Evolutionary conservation across 164 flowering plant species (phyloP).

Genomic region (Tetracentron sinense): DNA sequence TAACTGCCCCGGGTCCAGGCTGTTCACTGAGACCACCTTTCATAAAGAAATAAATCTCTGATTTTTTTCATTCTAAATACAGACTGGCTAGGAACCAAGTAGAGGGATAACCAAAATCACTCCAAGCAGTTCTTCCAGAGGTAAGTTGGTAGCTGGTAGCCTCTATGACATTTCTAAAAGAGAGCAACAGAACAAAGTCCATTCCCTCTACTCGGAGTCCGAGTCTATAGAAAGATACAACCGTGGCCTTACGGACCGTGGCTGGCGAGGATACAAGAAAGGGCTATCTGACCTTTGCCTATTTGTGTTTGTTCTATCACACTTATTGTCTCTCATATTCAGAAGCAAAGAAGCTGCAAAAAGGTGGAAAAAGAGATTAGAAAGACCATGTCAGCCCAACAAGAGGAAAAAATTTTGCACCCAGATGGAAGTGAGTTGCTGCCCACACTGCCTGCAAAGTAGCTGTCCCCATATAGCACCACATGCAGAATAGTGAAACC

Average conservation of each 20-base stretch:
- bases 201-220: constrained; percentile 55
- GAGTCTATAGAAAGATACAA: constrained; percentile 70
- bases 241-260: constrained; percentile 75
- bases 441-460: too few relatives aligned
- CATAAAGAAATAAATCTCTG: too few relatives aligned
- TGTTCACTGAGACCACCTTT: too few relatives aligned
- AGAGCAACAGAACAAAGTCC: neutral
- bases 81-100: too few relatives aligned
- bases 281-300: constrained; percentile 66
- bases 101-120: neutral
- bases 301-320: constrained; percentile 30
- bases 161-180: too few relatives aligned
- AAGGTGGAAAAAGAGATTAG: neutral
- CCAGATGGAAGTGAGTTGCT: neutral
- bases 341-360: constrained; percentile 74
- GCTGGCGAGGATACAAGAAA: constrained; percentile 68
- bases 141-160: too few relatives aligned
- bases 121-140: neutral
- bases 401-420: neutral
- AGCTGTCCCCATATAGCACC: too few relatives aligned
- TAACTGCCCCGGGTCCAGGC: too few relatives aligned
- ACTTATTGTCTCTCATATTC: constrained; percentile 57
- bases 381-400: neutral
- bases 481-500: too few relatives aligned
- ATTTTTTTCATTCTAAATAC: too few relatives aligned